These are phyloP conservation scores for Zygoascus biomembranicola DNA, from an alignment of 805 yeast species.

Conservation along the genomic window DNA sequence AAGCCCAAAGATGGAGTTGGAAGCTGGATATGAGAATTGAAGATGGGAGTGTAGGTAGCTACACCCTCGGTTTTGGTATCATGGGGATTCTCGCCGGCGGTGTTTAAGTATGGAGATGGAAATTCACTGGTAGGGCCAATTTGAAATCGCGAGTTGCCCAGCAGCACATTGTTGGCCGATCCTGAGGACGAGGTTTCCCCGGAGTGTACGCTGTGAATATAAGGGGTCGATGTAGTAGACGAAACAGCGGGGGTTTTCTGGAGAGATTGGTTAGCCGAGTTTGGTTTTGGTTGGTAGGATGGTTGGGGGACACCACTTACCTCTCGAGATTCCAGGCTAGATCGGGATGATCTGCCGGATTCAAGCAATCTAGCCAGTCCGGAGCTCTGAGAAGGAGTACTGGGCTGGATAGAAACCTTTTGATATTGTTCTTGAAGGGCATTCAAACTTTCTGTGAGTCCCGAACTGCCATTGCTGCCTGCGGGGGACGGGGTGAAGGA, in stretches of 20 bases:
- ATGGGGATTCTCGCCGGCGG: neutral
- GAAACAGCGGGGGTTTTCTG: neutral
- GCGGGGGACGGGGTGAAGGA: neutral
- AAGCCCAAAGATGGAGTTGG: neutral
- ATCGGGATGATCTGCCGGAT: neutral
- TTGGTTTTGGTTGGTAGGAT: too few relatives aligned
- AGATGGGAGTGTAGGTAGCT: neutral
- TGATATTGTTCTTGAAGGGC: neutral
- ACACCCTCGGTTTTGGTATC: neutral
- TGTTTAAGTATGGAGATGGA: neutral
- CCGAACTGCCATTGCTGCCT: neutral
- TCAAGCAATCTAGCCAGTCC: conserved; percentile 9
- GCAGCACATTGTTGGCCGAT: neutral
- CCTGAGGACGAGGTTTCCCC: neutral
- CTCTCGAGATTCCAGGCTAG: neutral
- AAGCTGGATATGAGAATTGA: neutral
- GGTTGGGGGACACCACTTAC: neutral
- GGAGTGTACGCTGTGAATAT: neutral
- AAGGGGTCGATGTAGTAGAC: neutral
- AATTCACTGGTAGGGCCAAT: neutral
- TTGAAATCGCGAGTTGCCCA: neutral
- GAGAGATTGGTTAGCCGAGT: neutral
- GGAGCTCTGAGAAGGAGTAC: conserved; percentile 1
- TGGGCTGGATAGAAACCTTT: neutral
- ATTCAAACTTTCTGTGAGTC: neutral